Evolutionary conservation across 139 green algal species (phyloP), one percentile per base, ranked within the genome.

Genomic region (Haematococcus sp.): DNA sequence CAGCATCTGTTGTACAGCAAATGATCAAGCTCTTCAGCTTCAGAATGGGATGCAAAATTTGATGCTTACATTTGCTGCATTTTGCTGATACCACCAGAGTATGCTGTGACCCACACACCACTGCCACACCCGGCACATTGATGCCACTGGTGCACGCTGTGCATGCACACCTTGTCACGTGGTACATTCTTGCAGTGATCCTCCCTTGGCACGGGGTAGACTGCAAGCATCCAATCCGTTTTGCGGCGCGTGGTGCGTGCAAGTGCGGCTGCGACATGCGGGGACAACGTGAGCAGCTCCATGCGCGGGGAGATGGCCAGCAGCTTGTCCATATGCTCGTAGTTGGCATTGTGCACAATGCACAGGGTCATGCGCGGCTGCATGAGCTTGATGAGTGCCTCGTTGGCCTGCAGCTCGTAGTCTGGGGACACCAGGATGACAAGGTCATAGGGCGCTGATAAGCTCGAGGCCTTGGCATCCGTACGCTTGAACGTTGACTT

Each of bases 311-410:
- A 22, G 4, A 70, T 35, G 23, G 27, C 0, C 9, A 75, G 56
- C 30, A 82, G 65, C 22, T 56, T 63, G 23, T 33, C 32, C n/a
- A 74, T 74, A 1, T 64, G 17, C 15, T 66, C 25, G 44, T 59
- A 84, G 35, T 81, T 71, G 28, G 30, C 16, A 52, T 85, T 85
- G 60, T 85, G 79, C 3, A 85, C 59, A 28, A 76, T 64, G n/a
- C 70, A 66, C 0, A 85, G 5, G 1, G 46, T 74, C 20, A 76
- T 19, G 0, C 31, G n/a, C 3, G 64, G 74, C 30, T 28, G 63
- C 31, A 85, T 66, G 27, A 46, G 19, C 19, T 64, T n/a, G 20
- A 85, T 46, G 13, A 85, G 49, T 28, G 52, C 34, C 66, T 54
- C 17, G n/a, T 58, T 70, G 1, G 59, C 59, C 27, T 71, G 49